Evolutionary conservation across 768 basidiomycete genomes (phyloP).

Genomic region (Artomyces pyxidatus): DNA sequence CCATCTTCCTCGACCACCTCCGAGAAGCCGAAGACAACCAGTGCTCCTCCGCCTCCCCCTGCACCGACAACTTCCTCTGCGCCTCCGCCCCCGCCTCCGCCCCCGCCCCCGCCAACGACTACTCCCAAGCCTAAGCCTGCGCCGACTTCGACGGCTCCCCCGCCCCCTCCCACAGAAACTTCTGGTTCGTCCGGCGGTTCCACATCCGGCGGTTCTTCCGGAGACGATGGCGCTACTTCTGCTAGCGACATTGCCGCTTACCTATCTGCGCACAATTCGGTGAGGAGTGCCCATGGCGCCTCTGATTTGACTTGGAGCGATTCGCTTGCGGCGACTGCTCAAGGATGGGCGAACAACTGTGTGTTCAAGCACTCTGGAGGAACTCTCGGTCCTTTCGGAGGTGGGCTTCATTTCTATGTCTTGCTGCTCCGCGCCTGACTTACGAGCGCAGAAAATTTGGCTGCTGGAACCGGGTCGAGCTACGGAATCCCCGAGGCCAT

Average conservation of each 20-base stretch:
- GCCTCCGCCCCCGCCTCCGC: conserved; percentile 8
- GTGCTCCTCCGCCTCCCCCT: conserved; percentile 18
- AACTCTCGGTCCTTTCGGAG: conserved; percentile 53
- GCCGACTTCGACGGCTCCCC: conserved; percentile 8
- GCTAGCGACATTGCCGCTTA: conserved; percentile 40
- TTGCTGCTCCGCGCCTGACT: background rate
- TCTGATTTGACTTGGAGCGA: conserved; percentile 55
- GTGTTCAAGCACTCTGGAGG: conserved; percentile 64
- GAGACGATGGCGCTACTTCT: background rate
- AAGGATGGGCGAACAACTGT: conserved; percentile 63
- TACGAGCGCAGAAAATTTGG: conserved; percentile 54
- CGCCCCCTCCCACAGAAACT: conserved; percentile 14
- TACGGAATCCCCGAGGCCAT: conserved; percentile 45
- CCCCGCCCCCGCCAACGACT: background rate
- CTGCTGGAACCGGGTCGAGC: conserved; percentile 54
- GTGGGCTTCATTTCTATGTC: conserved; percentile 20
- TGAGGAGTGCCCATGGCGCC: conserved; percentile 61
- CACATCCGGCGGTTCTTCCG: too few species aligned
- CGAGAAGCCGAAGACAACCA: conserved; percentile 15
- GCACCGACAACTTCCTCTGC: background rate
- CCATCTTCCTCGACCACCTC: conserved; percentile 6
- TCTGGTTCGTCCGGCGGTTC: background rate
- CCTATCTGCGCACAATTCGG: conserved; percentile 52
- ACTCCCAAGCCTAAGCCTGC: conserved; percentile 6
- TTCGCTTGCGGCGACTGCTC: conserved; percentile 51